These are phyloP conservation scores for Carex kokanica DNA, from an alignment of 176 grass and related monocot species.

Conservation along the genomic window DNA sequence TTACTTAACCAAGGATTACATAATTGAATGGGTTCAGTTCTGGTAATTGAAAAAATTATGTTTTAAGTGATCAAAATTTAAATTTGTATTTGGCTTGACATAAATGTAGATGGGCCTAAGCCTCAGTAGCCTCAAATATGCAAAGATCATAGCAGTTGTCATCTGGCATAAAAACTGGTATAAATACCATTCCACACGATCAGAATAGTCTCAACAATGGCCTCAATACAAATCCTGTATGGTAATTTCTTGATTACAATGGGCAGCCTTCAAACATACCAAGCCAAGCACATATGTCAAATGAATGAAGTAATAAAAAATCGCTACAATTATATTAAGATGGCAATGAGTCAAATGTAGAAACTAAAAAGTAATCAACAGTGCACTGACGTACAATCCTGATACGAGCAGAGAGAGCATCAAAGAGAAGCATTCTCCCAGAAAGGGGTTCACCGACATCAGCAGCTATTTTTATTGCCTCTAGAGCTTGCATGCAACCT, in stretches of 20 bases:
- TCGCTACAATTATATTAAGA: not conserved
- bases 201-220: not conserved
- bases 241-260: not conserved
- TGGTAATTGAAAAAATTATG: not conserved
- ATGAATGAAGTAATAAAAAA: not conserved
- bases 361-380: not conserved
- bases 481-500: constrained; percentile 94
- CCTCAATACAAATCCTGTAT: constrained; percentile 5
- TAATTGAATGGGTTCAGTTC: not conserved
- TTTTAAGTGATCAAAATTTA: not conserved
- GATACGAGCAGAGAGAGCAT: constrained; percentile 67
- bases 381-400: constrained; percentile 59
- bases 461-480: constrained; percentile 85
- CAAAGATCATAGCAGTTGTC: not conserved
- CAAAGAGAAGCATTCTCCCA: constrained; percentile 92
- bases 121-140: constrained; percentile 4
- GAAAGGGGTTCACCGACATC: constrained; percentile 82
- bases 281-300: constrained; percentile 10
- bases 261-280: not conserved
- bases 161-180: not conserved
- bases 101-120: not conserved
- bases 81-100: not conserved
- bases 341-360: not conserved
- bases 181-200: constrained; percentile 1
- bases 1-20: not conserved